These are phyloP conservation scores for Amanita brunnescens DNA, from an alignment of 768 basidiomycete species.

Conservation along the genomic window DNA sequence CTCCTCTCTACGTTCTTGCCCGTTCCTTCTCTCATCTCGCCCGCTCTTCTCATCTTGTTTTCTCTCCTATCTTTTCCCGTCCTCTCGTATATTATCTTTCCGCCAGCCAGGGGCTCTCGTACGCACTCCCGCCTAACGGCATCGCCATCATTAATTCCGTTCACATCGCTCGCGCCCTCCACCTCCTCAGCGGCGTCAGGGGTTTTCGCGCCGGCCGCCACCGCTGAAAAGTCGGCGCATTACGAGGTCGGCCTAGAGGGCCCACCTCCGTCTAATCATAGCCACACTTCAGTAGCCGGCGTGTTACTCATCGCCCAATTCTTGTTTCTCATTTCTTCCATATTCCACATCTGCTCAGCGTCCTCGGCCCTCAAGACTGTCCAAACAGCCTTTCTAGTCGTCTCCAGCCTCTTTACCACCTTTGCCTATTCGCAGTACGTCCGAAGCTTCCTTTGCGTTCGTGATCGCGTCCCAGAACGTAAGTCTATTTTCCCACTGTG, in stretches of 20 bases:
- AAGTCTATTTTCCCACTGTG: background rate
- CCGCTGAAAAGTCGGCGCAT: background rate
- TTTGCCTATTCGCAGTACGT: constrained; percentile 1
- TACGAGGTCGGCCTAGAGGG: background rate
- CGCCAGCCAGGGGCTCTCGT: background rate
- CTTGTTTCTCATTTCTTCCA: constrained; percentile 1
- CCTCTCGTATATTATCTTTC: constrained; percentile 5
- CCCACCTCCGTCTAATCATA: background rate
- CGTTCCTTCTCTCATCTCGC: constrained; percentile 13
- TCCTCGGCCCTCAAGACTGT: background rate
- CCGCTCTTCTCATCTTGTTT: constrained; percentile 16
- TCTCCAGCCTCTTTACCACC: background rate
- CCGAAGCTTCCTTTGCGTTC: background rate
- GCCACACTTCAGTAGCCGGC: background rate
- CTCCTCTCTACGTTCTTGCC: constrained; percentile 15
- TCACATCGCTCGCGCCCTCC: background rate
- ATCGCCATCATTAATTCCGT: background rate
- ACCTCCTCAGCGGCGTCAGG: background rate
- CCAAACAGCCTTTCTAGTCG: background rate
- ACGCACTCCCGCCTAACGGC: background rate
- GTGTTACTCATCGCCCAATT: constrained; percentile 1
- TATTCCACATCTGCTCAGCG: background rate
- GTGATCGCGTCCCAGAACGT: background rate
- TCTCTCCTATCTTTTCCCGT: constrained; percentile 15
- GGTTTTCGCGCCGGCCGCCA: background rate